Conservation (phyloP, 1,284 basidiomycete genomes). For the Rhodotorula sp. region DNA sequence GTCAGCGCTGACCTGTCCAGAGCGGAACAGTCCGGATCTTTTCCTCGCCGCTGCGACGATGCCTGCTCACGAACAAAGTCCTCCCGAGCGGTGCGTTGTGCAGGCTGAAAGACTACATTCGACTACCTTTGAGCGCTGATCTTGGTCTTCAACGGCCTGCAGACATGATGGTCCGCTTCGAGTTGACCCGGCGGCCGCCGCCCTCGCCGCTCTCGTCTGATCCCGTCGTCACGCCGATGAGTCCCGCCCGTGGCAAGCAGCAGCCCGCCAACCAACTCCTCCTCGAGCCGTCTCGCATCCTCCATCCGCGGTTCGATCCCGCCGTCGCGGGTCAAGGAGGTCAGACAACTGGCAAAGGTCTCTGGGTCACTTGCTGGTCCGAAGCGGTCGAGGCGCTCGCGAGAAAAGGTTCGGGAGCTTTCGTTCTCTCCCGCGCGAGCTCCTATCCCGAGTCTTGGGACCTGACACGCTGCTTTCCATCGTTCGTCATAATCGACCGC, state of each 20-base stretch:
- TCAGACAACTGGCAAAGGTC: constrained; percentile 12
- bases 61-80: constrained; percentile 11
- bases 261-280: not conserved
- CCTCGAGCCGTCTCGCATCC: constrained; percentile 12
- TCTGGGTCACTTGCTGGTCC: constrained; percentile 21
- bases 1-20: too few species aligned
- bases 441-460: too few species aligned
- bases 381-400: constrained; percentile 11
- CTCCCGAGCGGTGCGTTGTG: constrained; percentile 9
- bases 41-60: constrained; percentile 10
- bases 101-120: too few species aligned
- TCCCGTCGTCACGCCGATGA: not conserved
- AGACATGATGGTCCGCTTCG: constrained; percentile 20
- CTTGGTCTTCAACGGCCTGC: too few species aligned
- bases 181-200: constrained; percentile 3
- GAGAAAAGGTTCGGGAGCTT: constrained; percentile 3
- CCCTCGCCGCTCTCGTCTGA: not conserved
- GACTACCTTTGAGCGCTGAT: too few species aligned
- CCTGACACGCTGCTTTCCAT: too few species aligned
- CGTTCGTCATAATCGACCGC: too few species aligned
- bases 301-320: constrained; percentile 14
- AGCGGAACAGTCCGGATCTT: not conserved
- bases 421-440: too few species aligned
- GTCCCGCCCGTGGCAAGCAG: not conserved
- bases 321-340: not conserved